Evolutionary conservation across 2,329 filamentous ascomycete genomes (phyloP), one percentile per base, ranked within the genome.

Genomic region (Colletotrichum spaethianum): DNA sequence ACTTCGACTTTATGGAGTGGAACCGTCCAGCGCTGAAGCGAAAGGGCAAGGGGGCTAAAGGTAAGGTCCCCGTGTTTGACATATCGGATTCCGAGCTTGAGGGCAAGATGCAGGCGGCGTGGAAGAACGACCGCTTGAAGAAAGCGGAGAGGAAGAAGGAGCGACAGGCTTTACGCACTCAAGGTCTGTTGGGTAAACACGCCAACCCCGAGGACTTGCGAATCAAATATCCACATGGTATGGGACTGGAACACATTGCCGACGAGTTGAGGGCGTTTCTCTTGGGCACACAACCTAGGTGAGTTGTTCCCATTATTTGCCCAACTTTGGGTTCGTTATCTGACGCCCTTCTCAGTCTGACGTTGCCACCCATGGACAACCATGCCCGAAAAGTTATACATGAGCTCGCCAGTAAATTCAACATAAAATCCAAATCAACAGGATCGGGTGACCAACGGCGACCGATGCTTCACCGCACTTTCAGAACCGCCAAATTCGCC

Each of bases 1-100:
- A 91, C 11, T 92, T 98, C 74, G 94, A 98, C 78, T 85, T 97
- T 55, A 96, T 96, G 92, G 94, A 97, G 77, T 94, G 93, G 82
- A 89, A 93, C 20, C 87, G 91, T 33, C 91, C 92, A 1, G 94
- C 91, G 64, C 80, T 95, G 7, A 88, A 86, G 67, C 80, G 81
- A 55, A 90, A 87, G 73, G 85, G 88, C 75, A 94, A 93, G 80
- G 90, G 90, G 53, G 86, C 87, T 18, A 88, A 89, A 73, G 86
- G 84, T 56, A 84, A 87, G 63, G 80, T 87, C 56, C 83, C 85
- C 5, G 81, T 86, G 18, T 84, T 91, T 66, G 84, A 89, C 28
- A 80, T 93, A 11, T 89, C 88, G 0, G 93, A 95, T 76, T 90
- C 89, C 0, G 93, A 95, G 64, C 80, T 94, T 1, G 90, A 92